Base-by-base conservation (phyloP, 495 filamentous ascomycete genomes). In the Tuber microsphaerosporum region DNA sequence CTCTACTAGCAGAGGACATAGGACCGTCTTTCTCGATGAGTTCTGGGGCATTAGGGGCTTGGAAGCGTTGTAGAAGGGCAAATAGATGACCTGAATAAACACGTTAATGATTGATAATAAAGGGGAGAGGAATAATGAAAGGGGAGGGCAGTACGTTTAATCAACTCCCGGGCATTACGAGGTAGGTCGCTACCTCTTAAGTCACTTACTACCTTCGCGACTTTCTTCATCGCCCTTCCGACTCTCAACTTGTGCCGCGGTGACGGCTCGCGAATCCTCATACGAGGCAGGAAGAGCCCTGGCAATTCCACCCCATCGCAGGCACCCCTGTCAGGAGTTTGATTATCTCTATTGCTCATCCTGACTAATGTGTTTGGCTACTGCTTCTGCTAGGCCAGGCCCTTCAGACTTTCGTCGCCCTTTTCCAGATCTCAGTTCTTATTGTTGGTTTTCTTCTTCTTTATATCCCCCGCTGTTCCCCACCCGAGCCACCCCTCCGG, bases 111-210 rank as follows among this genome's bases (percentile, higher is more conserved):
- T 9, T 31, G 51, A 56, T 56, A 56, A n/a, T 56, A n/a, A n/a
- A 10, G 48, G 48, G 7, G 2, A n/a, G 22, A 19, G 42, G 12
- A 17, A 42, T 56, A 1, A 4, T n/a, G 41, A 41, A n/a, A n/a
- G n/a, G 22, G 1, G 37, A 37, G 43, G n/a, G 42, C 12, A 70
- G 20, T 71, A 73, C 89, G 86, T 73, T 91, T 89, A 46, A 97
- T 94, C 9, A 97, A 84, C 31, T 89, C 86, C 45, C 90, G 84
- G 5, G 93, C 94, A 77, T 97, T 94, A 69, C 93, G 92, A 0
- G 94, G 94, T 46, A 97, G 85, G 0, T 93, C 91, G 45, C 91
- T 90, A 16, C 93, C 93, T 0, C 93, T 92, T 79, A 94, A 94
- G 79, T 89, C 91, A 75, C 91, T 93, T 4, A 98, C 91, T 20